Evolutionary conservation across 1,139 yeast genomes (phyloP).

Genomic region (Pichia kudriavzevii): DNA sequence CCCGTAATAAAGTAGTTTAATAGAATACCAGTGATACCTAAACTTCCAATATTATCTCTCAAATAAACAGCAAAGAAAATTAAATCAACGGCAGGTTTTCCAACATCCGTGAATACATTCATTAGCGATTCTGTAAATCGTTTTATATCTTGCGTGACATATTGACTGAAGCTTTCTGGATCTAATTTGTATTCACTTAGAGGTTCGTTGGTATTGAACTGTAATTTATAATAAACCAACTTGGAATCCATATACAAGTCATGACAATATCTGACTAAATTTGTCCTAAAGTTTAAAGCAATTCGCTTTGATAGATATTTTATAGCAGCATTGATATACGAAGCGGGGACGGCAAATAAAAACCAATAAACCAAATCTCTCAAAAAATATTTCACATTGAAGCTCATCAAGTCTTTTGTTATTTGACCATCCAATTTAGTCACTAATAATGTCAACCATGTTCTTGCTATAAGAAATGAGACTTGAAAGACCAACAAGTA

Average conservation of each 20-base stretch:
- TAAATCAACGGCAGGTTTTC: conserved; percentile 85
- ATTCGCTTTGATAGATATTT: conserved; percentile 71
- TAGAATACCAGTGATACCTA: conserved; percentile 77
- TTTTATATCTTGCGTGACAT: conserved; percentile 78
- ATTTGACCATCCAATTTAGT: conserved; percentile 91
- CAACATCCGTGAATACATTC: conserved; percentile 78
- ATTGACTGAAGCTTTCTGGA: conserved; percentile 56
- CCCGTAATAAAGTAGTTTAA: conserved; percentile 79
- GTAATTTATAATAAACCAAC: conserved; percentile 74
- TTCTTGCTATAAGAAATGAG: conserved; percentile 67
- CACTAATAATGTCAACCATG: conserved; percentile 79
- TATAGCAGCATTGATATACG: conserved; percentile 87
- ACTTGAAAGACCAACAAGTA: conserved; percentile 64
- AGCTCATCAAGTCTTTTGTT: conserved; percentile 81
- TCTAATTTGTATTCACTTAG: conserved; percentile 24
- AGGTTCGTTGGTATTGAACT: conserved; percentile 35
- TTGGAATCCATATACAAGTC: conserved; percentile 79
- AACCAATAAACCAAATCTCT: conserved; percentile 83
- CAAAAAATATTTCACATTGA: conserved; percentile 66
- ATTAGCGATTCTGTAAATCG: conserved; percentile 79
- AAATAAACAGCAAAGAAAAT: conserved; percentile 82
- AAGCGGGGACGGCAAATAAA: conserved; percentile 85
- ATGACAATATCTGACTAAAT: conserved; percentile 78
- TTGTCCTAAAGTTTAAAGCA: conserved; percentile 78
- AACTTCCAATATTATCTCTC: conserved; percentile 76